Evolutionary conservation across 129 eudicot species (phyloP).

Genomic region (Lactuca saligna): DNA sequence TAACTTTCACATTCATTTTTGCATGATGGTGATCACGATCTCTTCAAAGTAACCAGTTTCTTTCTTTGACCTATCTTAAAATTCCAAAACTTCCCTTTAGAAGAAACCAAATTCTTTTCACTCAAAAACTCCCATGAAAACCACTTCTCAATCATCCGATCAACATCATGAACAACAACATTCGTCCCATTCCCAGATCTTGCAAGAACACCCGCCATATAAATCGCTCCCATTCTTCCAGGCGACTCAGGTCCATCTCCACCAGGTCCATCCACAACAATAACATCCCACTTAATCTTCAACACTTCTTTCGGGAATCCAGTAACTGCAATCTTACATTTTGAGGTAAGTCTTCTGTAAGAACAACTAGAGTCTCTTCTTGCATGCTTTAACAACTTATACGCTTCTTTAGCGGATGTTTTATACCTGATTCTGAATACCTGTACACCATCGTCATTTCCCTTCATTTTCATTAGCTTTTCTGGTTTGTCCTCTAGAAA

Average conservation of each 20-base stretch:
- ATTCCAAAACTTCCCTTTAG: slow-evolving; percentile 89
- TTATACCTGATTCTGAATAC: slow-evolving; percentile 46
- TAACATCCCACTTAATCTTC: slow-evolving; percentile 68
- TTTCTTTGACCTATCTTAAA: slow-evolving; percentile 41
- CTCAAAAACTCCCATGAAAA: slow-evolving; percentile 90
- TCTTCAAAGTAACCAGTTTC: slow-evolving; percentile 19
- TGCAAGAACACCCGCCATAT: slow-evolving; percentile 79
- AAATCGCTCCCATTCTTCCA: slow-evolving; percentile 85
- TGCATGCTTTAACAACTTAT: slow-evolving; percentile 66
- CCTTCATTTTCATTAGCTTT: slow-evolving; percentile 27
- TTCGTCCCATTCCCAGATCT: slow-evolving; percentile 62
- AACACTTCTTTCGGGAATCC: slow-evolving; percentile 61
- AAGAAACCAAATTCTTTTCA: slow-evolving; percentile 75
- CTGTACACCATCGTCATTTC: slow-evolving; percentile 32
- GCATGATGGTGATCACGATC: neutral
- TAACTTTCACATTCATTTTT: slow-evolving; percentile 12
- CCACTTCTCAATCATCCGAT: slow-evolving; percentile 86
- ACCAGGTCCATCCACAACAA: slow-evolving; percentile 84
- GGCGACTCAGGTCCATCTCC: slow-evolving; percentile 72
- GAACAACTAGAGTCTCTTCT: slow-evolving; percentile 59
- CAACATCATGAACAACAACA: slow-evolving; percentile 85
- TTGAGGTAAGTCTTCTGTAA: slow-evolving; percentile 32
- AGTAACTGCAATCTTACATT: slow-evolving; percentile 57
- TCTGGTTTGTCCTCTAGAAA: slow-evolving; percentile 63
- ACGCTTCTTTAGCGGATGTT: slow-evolving; percentile 71